Base-by-base conservation (phyloP, 2,329 filamentous ascomycete species). In the Emmonsiellopsis sp. region DNA sequence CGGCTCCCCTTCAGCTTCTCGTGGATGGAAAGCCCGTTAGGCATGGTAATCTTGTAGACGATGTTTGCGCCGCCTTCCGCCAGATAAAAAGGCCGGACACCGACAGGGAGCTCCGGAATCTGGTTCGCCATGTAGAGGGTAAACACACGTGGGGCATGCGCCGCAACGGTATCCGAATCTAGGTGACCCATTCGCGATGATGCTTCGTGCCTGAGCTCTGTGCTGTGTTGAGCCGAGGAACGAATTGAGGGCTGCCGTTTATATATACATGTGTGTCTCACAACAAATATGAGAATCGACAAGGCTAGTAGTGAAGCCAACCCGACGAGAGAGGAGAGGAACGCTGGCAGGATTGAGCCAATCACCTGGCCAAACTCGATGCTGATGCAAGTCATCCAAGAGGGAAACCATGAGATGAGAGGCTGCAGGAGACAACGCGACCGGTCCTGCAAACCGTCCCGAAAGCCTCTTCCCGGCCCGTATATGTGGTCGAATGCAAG, bases 1-100 rank as follows among this genome's bases (percentile, higher is more conserved):
- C 45, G 51, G 54, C 62, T 15, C 60, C 60, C 38, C 59, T 68
- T 68, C 56, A 67, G 58, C 38, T 65, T 57, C 46, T 48, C 35
- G 55, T 60, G 31, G 56, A 58, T 10, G 55, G 58, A 43, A 30
- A 31, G 6, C 8, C 58, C 44, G 2, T 68, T 62, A 4, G 72
- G 68, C 16, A 76, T 56, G 45, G 73, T 71, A 53, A 87, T 76
- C 59, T 78, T 78, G 63, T 87, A 90, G 57, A 91, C 84, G 50
- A 85, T 79, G 67, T 93, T 92, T 51, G 88, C 87, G 26, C 86
- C 84, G 26, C 87, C 88, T 67, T 93, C 87, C 26, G 76, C 77
- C 8, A 82, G 67, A 57, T 80, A 82, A 11, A 63, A 51, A 54
- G 72, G 63, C 54, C 67, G 63, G 57, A 65, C 62, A 54, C 65